Base-by-base conservation (phyloP, 176 grass and related monocot species). In the Aegilops bicornis region DNA sequence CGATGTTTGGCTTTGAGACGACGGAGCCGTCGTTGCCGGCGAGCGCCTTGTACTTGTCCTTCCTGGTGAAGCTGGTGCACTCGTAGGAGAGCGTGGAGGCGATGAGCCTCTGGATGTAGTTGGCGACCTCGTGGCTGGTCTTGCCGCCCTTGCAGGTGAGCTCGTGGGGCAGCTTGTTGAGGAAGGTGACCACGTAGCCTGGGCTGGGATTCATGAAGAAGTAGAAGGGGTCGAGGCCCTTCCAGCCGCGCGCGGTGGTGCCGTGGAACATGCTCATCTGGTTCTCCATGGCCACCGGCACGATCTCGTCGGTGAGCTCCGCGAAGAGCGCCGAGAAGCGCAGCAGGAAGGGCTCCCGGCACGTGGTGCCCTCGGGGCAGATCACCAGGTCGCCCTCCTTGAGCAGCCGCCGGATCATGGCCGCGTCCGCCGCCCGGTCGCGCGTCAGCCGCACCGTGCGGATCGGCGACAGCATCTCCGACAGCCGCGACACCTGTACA, bases 181-280 rank as follows among this genome's bases (percentile, higher is more conserved):
- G 89, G 77, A 95, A 95, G 1, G 94, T 95, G 39, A 95, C 89
- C 19, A 93, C 88, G 80, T 95, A 95, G 7, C 79, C 84, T 0
- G 94, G 94, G 86, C 78, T 91, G 7, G 94, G 91, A 87, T 95
- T 95, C 94, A 95, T 95, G 86, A 95, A 91, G 90, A 95, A 95
- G 86, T 89, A 95, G 84, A 95, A 85, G 6, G 94, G 90, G 81
- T 95, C 94, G 8, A 95, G 74, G 6, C 86, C 91, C 39, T 95
- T 95, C 89, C 94, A 93, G 0, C 94, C 94, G 3, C 89, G 68
- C 45, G 93, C 93, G 7, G 93, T 93, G 14, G 93, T 95, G 56
- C 91, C 91, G 61, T 95, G 94, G 84, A 95, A 95, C 80, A 95
- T 78, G 63, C 89, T 86, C 86, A 93, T 92, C 75, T 87, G 90